Percentiles rank a stretch among this genome's conserved stretches.
Conservation (phyloP, 805 yeast species). For the Groenewaldozyma tartarivorans region DNA sequence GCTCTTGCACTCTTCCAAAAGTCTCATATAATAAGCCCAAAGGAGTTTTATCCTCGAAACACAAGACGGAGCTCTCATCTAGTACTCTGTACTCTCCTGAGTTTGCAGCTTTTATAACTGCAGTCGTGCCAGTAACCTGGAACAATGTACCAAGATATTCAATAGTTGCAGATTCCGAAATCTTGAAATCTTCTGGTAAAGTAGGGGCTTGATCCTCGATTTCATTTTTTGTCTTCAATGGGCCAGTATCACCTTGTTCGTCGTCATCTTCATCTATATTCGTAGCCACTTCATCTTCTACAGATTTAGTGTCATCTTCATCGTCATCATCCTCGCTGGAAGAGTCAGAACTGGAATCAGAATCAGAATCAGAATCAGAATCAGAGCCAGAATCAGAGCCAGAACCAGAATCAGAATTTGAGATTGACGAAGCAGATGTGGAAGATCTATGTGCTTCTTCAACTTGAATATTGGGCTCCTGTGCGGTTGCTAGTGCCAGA, state of each 20-base stretch:
- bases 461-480: no score
- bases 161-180: slow-evolving; percentile 53
- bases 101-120: slow-evolving; percentile 57
- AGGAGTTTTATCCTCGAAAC: slow-evolving; percentile 59
- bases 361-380: slow-evolving; percentile 20
- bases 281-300: no score
- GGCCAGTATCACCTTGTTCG: slow-evolving; percentile 33
- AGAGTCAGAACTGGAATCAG: slow-evolving; percentile 12
- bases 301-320: slow-evolving; percentile 1
- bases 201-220: slow-evolving; percentile 58
- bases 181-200: slow-evolving; percentile 55
- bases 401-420: slow-evolving; percentile 16
- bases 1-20: slow-evolving; percentile 78
- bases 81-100: slow-evolving; percentile 83
- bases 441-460: no score
- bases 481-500: no score
- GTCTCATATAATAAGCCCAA: slow-evolving; percentile 80
- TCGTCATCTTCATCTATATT: slow-evolving; percentile 7
- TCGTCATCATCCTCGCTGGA: slow-evolving; percentile 9
- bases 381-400: slow-evolving; percentile 22
- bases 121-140: slow-evolving; percentile 60
- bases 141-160: slow-evolving; percentile 63
- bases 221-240: slow-evolving; percentile 75
- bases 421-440: slow-evolving; percentile 7
- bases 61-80: slow-evolving; percentile 64